phyloP scores from a whole-genome alignment of 208 protist species.

The Leishmania mexicana region DNA sequence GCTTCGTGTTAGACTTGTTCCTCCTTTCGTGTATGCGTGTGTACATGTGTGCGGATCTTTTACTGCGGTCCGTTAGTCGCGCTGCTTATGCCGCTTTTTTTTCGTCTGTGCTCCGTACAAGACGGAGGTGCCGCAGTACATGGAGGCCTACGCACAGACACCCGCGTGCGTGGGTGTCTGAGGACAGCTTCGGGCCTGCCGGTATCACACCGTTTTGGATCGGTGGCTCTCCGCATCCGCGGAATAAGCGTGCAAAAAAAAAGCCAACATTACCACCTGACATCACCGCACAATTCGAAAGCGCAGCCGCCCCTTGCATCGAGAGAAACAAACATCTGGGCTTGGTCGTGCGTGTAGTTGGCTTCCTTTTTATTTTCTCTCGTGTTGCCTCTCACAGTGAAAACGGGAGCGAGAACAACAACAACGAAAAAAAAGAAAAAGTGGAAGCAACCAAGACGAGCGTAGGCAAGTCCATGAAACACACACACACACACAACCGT shows the following conservation, averaged over 20 bases:
- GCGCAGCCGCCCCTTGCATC: background rate
- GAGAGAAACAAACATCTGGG: background rate
- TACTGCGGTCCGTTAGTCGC: background rate
- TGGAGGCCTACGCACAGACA: background rate
- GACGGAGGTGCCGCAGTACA: background rate
- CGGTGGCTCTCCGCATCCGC: background rate
- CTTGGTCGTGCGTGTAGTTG: background rate
- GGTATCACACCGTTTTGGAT: background rate
- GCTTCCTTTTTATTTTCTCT: background rate
- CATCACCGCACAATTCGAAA: background rate
- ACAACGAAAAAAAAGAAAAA: background rate
- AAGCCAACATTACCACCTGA: background rate
- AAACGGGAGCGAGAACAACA: background rate
- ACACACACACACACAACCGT: slow-evolving; percentile 5
- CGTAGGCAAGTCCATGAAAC: background rate
- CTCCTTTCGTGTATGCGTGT: background rate
- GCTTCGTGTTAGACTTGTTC: background rate
- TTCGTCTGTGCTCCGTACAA: background rate
- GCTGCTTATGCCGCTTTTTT: background rate
- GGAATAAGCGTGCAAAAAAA: background rate
- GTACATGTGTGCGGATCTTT: background rate
- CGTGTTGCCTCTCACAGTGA: background rate
- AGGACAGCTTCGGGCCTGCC: background rate
- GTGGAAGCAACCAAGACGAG: background rate
- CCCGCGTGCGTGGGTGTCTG: background rate